These are phyloP conservation scores for Lasiodiplodia theobromae DNA, from an alignment of 2,329 filamentous ascomycete species.

Conservation along the genomic window DNA sequence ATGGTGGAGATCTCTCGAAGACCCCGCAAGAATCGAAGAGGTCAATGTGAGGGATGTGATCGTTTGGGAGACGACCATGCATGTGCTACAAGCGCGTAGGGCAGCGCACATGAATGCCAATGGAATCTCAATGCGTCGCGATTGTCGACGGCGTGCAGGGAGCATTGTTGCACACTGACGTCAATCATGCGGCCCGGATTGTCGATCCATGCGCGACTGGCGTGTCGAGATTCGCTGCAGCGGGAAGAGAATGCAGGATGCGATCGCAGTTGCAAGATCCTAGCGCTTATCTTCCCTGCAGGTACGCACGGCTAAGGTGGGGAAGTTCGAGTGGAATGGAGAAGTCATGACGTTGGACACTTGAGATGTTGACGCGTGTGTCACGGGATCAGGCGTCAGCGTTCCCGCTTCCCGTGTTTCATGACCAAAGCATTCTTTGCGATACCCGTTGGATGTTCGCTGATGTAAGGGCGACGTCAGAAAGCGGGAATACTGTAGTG, in stretches of 20 bases:
- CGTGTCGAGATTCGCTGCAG: not conserved
- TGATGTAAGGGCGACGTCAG: not conserved
- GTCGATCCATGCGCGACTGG: not conserved
- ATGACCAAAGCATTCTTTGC: not conserved
- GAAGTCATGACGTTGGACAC: slow-evolving; percentile 2
- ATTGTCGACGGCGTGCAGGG: not conserved
- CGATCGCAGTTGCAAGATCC: not conserved
- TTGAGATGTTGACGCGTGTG: not conserved
- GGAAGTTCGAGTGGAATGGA: not conserved
- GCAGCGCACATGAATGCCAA: not conserved
- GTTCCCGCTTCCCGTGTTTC: not conserved
- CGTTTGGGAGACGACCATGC: not conserved
- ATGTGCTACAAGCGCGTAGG: not conserved
- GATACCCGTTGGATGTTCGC: not conserved
- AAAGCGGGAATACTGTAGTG: not conserved
- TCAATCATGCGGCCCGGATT: not conserved
- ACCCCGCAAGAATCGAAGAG: not conserved
- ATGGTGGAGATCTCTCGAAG: too few relatives aligned
- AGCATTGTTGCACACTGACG: slow-evolving; percentile 8
- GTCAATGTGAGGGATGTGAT: not conserved
- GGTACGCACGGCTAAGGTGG: not conserved
- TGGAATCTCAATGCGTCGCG: not conserved
- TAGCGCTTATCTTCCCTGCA: not conserved
- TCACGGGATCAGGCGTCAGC: slow-evolving; percentile 12
- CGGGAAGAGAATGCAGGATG: not conserved